phyloP scores from a whole-genome alignment of 495 filamentous ascomycete species.

The Letharia lupina region DNA sequence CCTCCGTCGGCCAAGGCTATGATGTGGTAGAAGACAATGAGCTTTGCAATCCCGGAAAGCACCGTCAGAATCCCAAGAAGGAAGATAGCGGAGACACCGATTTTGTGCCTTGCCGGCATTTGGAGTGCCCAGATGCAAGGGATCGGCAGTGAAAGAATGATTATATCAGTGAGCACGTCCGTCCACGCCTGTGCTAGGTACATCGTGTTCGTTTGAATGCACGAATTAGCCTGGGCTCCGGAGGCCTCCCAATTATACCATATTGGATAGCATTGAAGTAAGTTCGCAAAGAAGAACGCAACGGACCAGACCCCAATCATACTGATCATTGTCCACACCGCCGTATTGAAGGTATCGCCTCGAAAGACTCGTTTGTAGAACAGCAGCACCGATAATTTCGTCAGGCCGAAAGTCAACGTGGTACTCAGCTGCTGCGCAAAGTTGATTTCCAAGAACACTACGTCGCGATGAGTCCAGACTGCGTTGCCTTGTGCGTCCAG shows the following conservation, averaged over 20 bases:
- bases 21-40: slow-evolving; percentile 21
- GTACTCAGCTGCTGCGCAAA: background rate
- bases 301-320: slow-evolving; percentile 7
- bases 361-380: slow-evolving; percentile 14
- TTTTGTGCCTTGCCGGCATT: slow-evolving; percentile 17
- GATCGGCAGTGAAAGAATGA: slow-evolving; percentile 6
- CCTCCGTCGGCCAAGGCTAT: slow-evolving; percentile 9
- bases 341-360: background rate
- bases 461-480: background rate
- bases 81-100: slow-evolving; percentile 22
- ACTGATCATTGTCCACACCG: slow-evolving; percentile 11
- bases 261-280: slow-evolving; percentile 13
- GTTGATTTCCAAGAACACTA: slow-evolving; percentile 2
- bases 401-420: slow-evolving; percentile 7
- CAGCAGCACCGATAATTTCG: slow-evolving; percentile 8
- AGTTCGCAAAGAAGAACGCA: slow-evolving; percentile 12
- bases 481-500: background rate
- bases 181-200: slow-evolving; percentile 12
- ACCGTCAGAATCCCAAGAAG: slow-evolving; percentile 25
- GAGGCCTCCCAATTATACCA: slow-evolving; percentile 2
- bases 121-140: slow-evolving; percentile 16
- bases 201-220: slow-evolving; percentile 7
- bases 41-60: slow-evolving; percentile 1
- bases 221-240: background rate
- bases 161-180: slow-evolving; percentile 10